Conservation (phyloP, 805 yeast genomes). For the Lipomyces anomalus region DNA sequence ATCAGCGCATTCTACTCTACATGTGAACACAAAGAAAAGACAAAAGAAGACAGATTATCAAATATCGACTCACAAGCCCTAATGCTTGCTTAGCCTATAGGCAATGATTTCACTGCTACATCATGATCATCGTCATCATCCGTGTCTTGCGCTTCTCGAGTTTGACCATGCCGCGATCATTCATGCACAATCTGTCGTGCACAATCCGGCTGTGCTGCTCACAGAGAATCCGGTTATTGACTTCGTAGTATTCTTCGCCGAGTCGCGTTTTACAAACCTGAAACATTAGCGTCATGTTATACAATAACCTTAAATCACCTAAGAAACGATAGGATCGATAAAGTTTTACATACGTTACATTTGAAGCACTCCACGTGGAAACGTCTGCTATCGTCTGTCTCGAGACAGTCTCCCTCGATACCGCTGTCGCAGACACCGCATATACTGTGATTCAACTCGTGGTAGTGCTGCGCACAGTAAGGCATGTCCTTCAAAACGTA, state of each 20-base stretch:
- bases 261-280: slow-evolving; percentile 43
- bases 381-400: slow-evolving; percentile 26
- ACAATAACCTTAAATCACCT: no score
- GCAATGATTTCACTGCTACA: no score
- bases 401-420: slow-evolving; percentile 87
- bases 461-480: slow-evolving; percentile 74
- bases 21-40: no score
- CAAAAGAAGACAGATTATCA: no score
- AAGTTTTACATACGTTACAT: not conserved
- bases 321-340: no score
- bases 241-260: slow-evolving; percentile 30
- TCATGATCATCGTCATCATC: slow-evolving; percentile 1
- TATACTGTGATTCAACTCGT: slow-evolving; percentile 63
- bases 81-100: no score
- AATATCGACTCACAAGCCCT: no score
- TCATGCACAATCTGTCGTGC: not conserved
- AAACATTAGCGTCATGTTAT: no score
- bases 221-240: slow-evolving; percentile 32
- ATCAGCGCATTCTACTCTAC: no score
- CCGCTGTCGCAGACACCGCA: slow-evolving; percentile 68
- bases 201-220: slow-evolving; percentile 29
- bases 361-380: not conserved
- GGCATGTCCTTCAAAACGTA: slow-evolving; percentile 78
- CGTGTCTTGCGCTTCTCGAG: slow-evolving; percentile 6
- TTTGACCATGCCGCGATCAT: not conserved